phyloP scores from a whole-genome alignment of 164 flowering plant genomes.

The Tinospora cordifolia region DNA sequence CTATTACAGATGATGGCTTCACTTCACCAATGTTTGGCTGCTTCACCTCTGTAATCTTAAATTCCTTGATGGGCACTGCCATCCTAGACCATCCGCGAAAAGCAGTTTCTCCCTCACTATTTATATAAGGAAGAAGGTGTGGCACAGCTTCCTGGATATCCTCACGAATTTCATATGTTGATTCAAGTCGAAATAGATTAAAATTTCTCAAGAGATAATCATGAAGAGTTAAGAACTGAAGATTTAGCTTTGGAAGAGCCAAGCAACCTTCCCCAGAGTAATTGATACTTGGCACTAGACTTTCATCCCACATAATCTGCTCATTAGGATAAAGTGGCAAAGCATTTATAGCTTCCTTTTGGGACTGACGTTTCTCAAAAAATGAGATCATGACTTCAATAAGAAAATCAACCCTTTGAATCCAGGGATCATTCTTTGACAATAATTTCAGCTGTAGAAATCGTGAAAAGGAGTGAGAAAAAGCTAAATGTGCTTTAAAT shows the following conservation, averaged over 20 bases:
- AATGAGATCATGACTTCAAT: slow-evolving; percentile 85
- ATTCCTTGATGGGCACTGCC: slow-evolving; percentile 89
- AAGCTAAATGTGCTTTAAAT: background rate
- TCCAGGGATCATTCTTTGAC: slow-evolving; percentile 80
- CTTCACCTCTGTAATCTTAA: slow-evolving; percentile 73
- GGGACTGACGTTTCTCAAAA: slow-evolving; percentile 86
- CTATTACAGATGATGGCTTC: slow-evolving; percentile 94
- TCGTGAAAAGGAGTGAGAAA: background rate
- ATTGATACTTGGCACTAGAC: slow-evolving; percentile 94
- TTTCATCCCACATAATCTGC: slow-evolving; percentile 99
- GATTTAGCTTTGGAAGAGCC: slow-evolving; percentile 93
- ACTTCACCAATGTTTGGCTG: slow-evolving; percentile 99
- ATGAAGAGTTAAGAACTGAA: slow-evolving; percentile 90
- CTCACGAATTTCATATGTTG: slow-evolving; percentile 98
- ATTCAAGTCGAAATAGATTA: slow-evolving; percentile 94
- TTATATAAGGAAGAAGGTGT: slow-evolving; percentile 87
- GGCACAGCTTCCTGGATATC: slow-evolving; percentile 98
- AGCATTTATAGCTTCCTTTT: slow-evolving; percentile 95
- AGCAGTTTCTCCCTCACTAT: slow-evolving; percentile 90
- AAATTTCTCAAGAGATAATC: slow-evolving; percentile 95
- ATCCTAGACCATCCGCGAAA: slow-evolving; percentile 99
- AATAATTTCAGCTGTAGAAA: slow-evolving; percentile 75
- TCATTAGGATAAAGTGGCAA: slow-evolving; percentile 98
- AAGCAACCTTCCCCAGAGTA: slow-evolving; percentile 99
- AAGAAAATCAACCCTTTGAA: slow-evolving; percentile 75